A percentile compares a stretch with the other conserved stretches of the same genome.
Evolutionary conservation across 192 early-diverging fungal species (phyloP).

Genomic region (Podila epicladia): DNA sequence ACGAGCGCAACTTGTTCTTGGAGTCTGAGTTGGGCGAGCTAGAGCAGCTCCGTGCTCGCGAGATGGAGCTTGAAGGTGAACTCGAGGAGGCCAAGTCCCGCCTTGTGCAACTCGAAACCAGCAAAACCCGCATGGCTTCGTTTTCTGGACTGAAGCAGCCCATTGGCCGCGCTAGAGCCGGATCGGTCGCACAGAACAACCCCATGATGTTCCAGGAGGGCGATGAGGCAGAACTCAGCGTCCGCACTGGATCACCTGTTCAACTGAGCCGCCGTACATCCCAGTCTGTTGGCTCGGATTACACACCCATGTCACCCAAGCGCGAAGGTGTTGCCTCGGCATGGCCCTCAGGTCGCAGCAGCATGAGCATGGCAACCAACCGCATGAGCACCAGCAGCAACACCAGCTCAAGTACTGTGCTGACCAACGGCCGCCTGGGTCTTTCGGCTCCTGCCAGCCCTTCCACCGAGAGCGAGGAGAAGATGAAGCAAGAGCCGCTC

Average conservation of each 20-base stretch:
- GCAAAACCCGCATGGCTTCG: slow-evolving; percentile 26
- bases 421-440: slow-evolving; percentile 1
- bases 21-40: slow-evolving; percentile 39
- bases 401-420: slow-evolving; percentile 17
- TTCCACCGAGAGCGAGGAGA: not conserved
- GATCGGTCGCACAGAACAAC: slow-evolving; percentile 37
- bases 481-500: not conserved
- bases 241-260: not conserved
- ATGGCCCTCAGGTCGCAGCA: slow-evolving; percentile 44
- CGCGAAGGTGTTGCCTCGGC: slow-evolving; percentile 1
- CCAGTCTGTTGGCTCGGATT: slow-evolving; percentile 10
- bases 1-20: slow-evolving; percentile 44
- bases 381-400: slow-evolving; percentile 36
- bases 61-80: slow-evolving; percentile 36
- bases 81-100: slow-evolving; percentile 30
- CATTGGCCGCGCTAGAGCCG: slow-evolving; percentile 18
- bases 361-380: slow-evolving; percentile 31
- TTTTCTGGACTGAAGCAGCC: slow-evolving; percentile 23
- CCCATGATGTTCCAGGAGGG: slow-evolving; percentile 16
- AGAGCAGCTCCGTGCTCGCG: slow-evolving; percentile 43
- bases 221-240: slow-evolving; percentile 6
- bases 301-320: slow-evolving; percentile 13
- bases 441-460: not conserved
- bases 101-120: slow-evolving; percentile 31
- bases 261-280: slow-evolving; percentile 13